Evolutionary conservation across 2,329 filamentous ascomycete species (phyloP).

Genomic region (Aspergillus pseudoterreus): DNA sequence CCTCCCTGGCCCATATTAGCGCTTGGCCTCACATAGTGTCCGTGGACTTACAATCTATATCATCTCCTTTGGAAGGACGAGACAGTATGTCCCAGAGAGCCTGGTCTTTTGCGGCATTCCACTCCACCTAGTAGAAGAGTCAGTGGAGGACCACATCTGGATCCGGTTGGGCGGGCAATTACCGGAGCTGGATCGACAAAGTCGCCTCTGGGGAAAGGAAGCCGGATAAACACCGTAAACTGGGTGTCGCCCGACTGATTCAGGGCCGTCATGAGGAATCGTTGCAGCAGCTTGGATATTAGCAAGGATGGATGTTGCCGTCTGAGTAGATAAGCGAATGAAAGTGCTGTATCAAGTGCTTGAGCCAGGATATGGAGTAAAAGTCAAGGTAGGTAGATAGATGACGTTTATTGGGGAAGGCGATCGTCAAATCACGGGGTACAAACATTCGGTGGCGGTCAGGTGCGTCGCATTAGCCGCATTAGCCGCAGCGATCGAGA

Average conservation of each 20-base stretch:
- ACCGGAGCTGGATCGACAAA: constrained; percentile 90
- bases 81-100: constrained; percentile 88
- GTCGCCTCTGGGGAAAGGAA: constrained; percentile 82
- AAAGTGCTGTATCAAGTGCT: too few relatives aligned
- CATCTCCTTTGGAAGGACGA: constrained; percentile 69
- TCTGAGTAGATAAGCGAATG: neutral
- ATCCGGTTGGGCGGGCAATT: constrained; percentile 27
- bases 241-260: constrained; percentile 21
- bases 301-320: neutral
- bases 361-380: too few relatives aligned
- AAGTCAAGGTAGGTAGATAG: too few relatives aligned
- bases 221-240: constrained; percentile 74
- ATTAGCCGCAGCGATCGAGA: too few relatives aligned
- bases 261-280: constrained; percentile 11
- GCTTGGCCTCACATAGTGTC: neutral
- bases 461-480: too few relatives aligned
- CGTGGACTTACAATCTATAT: constrained; percentile 70
- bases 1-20: constrained; percentile 56
- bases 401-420: too few relatives aligned
- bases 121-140: constrained; percentile 63
- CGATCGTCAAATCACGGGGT: too few relatives aligned
- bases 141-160: constrained; percentile 10
- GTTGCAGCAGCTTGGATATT: neutral
- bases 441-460: too few relatives aligned
- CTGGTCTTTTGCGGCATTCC: constrained; percentile 83